Percentiles rank a stretch among this genome's conserved stretches.
These are phyloP conservation scores for Clarireedia paspali DNA, from an alignment of 2,329 filamentous ascomycete species.

Conservation along the genomic window DNA sequence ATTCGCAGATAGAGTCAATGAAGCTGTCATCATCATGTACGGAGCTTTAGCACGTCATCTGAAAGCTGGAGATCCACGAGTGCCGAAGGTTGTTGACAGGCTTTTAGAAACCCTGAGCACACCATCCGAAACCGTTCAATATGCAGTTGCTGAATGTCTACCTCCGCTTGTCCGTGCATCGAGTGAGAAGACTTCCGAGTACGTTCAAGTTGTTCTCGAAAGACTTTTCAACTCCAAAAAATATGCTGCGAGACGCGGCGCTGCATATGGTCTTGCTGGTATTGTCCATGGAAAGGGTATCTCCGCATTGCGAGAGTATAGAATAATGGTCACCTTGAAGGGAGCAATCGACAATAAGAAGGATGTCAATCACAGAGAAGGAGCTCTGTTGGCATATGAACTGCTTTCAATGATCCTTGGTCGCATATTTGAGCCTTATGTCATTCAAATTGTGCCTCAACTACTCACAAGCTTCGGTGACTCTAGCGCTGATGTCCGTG, in stretches of 20 bases:
- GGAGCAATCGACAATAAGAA: conserved; percentile 93
- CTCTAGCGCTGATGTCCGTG: conserved; percentile 77
- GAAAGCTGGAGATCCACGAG: conserved; percentile 73
- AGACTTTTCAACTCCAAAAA: conserved; percentile 80
- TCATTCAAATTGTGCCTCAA: conserved; percentile 91
- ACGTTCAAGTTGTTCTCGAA: conserved; percentile 73
- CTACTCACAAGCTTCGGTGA: conserved; percentile 87
- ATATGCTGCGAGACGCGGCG: conserved; percentile 86
- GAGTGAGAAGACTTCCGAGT: conserved; percentile 67
- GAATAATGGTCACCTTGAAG: conserved; percentile 74
- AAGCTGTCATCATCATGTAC: conserved; percentile 96
- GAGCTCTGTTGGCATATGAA: conserved; percentile 83
- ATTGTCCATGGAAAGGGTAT: conserved; percentile 86
- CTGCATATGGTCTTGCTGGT: conserved; percentile 89
- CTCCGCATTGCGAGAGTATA: conserved; percentile 70
- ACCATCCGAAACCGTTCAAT: conserved; percentile 93
- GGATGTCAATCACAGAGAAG: conserved; percentile 79
- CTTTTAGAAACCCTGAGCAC: conserved; percentile 83
- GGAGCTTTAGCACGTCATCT: conserved; percentile 88
- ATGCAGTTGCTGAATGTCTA: conserved; percentile 88
- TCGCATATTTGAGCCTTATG: conserved; percentile 88
- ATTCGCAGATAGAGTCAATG: conserved; percentile 82
- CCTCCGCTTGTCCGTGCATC: conserved; percentile 84
- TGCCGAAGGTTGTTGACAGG: conserved; percentile 81
- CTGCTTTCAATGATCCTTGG: conserved; percentile 80